phyloP scores from a whole-genome alignment of 1,139 yeast species.

The Arxiozyma telluris region DNA sequence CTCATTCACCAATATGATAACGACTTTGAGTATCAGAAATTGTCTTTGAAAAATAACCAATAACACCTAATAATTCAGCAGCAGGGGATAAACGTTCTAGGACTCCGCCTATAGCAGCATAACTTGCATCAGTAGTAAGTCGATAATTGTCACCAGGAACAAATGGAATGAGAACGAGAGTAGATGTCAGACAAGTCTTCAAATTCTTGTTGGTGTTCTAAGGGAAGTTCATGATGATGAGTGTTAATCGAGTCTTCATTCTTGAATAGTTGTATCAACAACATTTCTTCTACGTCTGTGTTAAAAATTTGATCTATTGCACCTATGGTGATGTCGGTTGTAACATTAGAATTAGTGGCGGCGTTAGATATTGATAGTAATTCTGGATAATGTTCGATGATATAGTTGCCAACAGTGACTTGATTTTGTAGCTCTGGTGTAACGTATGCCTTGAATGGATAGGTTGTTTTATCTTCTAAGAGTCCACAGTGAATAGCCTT shows the following conservation, averaged over 20 bases:
- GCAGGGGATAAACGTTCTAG: conserved; percentile 9
- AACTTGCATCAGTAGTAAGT: conserved; percentile 14
- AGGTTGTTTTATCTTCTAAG: too few relatives aligned
- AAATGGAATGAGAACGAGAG: too few relatives aligned
- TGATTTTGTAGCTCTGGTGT: not conserved
- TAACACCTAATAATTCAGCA: conserved; percentile 9
- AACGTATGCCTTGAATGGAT: not conserved
- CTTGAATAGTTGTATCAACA: too few relatives aligned
- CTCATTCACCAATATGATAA: conserved; percentile 12
- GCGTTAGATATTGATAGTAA: not conserved
- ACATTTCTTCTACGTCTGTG: too few relatives aligned
- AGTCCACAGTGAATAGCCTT: not conserved
- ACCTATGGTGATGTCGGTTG: too few relatives aligned
- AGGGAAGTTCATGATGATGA: not conserved
- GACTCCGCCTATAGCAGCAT: conserved; percentile 13
- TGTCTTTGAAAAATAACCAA: conserved; percentile 12
- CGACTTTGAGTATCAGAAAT: conserved; percentile 8
- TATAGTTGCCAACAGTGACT: not conserved
- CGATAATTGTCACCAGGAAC: conserved; percentile 4
- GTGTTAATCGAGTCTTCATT: not conserved
- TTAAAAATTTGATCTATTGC: too few relatives aligned
- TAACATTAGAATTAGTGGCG: too few relatives aligned
- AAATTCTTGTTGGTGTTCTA: not conserved
- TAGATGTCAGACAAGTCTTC: too few relatives aligned
- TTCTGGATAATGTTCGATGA: not conserved